Evolutionary conservation across 257 asterid species (phyloP).

Genomic region (Lycium barbarum): DNA sequence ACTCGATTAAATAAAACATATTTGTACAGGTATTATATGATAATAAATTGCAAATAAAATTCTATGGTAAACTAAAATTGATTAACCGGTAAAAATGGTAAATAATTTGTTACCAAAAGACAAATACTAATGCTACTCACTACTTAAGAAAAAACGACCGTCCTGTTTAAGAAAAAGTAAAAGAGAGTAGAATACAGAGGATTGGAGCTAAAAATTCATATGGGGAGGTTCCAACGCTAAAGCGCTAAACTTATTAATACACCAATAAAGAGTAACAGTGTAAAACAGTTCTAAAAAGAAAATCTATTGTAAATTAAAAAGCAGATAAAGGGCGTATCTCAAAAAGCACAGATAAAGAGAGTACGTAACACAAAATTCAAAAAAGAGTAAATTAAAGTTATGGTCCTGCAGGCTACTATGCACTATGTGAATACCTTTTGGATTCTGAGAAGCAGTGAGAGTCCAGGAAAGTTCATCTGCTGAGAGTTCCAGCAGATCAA

Average conservation of each 20-base stretch:
- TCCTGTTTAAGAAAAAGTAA: neutral
- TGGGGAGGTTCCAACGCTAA: neutral
- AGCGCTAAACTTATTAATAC: neutral
- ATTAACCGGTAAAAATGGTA: too few species aligned
- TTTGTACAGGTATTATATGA: neutral
- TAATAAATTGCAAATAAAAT: neutral
- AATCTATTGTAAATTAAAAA: neutral
- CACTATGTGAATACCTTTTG: slow-evolving; percentile 45
- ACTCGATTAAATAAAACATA: neutral
- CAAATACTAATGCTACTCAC: too few species aligned
- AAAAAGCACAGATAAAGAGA: neutral
- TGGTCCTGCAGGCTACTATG: neutral
- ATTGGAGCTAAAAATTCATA: slow-evolving; percentile 13
- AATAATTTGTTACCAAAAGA: neutral
- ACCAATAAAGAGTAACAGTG: neutral
- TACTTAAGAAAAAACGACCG: too few species aligned
- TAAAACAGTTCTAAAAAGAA: neutral
- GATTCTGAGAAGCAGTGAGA: slow-evolving; percentile 57
- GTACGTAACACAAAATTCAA: neutral
- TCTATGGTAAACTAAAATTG: neutral
- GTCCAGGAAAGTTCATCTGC: slow-evolving; percentile 63
- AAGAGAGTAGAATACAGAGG: neutral
- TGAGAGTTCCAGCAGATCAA: slow-evolving; percentile 73
- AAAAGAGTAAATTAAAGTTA: neutral
- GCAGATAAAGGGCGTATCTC: neutral